phyloP scores from a whole-genome alignment of 768 basidiomycete genomes.

The Hypholoma sublateritium region DNA sequence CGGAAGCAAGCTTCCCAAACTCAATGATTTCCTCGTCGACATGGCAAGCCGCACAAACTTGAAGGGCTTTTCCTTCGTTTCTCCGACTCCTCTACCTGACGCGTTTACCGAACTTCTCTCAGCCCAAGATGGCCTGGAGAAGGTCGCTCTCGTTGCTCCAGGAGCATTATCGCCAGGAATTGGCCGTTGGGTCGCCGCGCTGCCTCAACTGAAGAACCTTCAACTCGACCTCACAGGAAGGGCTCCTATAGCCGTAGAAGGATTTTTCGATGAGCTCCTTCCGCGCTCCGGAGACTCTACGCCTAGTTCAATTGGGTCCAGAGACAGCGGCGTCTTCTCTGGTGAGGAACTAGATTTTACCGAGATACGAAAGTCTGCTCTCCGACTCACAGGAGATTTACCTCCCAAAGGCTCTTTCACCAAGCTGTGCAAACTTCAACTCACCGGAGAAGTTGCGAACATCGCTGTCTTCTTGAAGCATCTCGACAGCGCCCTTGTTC shows the following conservation, averaged over 20 bases:
- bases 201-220: slow-evolving; percentile 61
- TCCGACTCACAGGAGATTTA: slow-evolving; percentile 62
- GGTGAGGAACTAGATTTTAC: slow-evolving; percentile 77
- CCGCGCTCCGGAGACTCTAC: slow-evolving; percentile 68
- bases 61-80: slow-evolving; percentile 67
- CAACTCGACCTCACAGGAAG: slow-evolving; percentile 73
- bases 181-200: slow-evolving; percentile 71
- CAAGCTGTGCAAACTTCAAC: slow-evolving; percentile 56
- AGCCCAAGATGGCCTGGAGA: slow-evolving; percentile 60
- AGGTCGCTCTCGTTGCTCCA: slow-evolving; percentile 65
- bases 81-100: slow-evolving; percentile 69
- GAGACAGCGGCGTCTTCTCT: slow-evolving; percentile 78
- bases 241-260: slow-evolving; percentile 69
- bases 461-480: slow-evolving; percentile 73
- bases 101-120: slow-evolving; percentile 65
- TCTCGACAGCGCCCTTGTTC: slow-evolving; percentile 60
- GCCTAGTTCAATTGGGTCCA: slow-evolving; percentile 65
- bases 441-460: slow-evolving; percentile 71
- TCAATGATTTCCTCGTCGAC: slow-evolving; percentile 62
- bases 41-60: slow-evolving; percentile 64
- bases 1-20: slow-evolving; percentile 52
- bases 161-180: slow-evolving; percentile 70
- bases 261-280: slow-evolving; percentile 73
- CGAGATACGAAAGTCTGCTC: slow-evolving; percentile 68
- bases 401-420: slow-evolving; percentile 56